phyloP scores from a whole-genome alignment of 805 yeast genomes.

The Lipomyces sp. region DNA sequence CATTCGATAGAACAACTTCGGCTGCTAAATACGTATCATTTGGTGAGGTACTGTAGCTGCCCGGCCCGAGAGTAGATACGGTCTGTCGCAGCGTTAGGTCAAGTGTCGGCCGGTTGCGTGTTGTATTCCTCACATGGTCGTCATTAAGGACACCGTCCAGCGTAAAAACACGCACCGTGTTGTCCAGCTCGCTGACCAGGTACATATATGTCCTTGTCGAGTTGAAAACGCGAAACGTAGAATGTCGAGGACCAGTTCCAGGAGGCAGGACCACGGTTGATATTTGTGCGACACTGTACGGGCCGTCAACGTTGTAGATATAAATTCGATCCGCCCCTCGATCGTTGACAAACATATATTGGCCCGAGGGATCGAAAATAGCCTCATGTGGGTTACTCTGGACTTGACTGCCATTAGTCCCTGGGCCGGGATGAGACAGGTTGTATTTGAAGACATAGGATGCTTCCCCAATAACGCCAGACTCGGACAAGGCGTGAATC shows the following conservation, averaged over 20 bases:
- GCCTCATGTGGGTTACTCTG: slow-evolving; percentile 1
- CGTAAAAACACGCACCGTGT: background rate
- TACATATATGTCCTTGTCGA: background rate
- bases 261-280: background rate
- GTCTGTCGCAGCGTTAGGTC: background rate
- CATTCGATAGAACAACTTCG: background rate
- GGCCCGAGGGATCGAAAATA: slow-evolving; percentile 1
- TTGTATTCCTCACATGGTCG: background rate
- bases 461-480: background rate
- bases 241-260: background rate
- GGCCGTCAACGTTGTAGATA: background rate
- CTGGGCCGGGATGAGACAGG: background rate
- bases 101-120: background rate
- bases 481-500: background rate
- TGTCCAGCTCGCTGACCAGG: background rate
- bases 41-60: background rate
- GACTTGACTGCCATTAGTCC: background rate
- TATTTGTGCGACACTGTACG: background rate
- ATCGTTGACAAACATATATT: background rate
- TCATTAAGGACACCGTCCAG: background rate
- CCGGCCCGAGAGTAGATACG: background rate
- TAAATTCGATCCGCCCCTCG: background rate
- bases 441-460: background rate
- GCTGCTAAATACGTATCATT: background rate
- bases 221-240: background rate